Evolutionary conservation across 495 filamentous ascomycete genomes (phyloP).

Genomic region (Penicillium salamii): DNA sequence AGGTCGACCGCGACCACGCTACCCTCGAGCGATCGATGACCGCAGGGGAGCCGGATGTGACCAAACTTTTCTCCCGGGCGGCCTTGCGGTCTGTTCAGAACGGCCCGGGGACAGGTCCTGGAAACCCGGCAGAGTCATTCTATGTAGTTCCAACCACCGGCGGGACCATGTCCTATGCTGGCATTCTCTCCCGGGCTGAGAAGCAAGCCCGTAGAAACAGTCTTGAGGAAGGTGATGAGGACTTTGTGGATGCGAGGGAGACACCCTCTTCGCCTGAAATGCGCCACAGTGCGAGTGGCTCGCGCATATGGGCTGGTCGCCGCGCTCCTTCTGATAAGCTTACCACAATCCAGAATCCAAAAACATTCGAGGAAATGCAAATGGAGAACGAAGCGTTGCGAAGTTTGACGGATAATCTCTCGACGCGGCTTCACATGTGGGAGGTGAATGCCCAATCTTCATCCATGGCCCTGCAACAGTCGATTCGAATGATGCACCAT

Average conservation of each 20-base stretch:
- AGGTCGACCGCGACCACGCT: slow-evolving; percentile 36
- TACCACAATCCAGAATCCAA: slow-evolving; percentile 33
- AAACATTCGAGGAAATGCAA: slow-evolving; percentile 77
- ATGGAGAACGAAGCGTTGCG: slow-evolving; percentile 77
- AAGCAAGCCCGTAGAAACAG: slow-evolving; percentile 54
- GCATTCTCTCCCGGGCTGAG: slow-evolving; percentile 71
- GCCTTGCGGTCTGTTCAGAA: slow-evolving; percentile 69
- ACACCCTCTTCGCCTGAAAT: slow-evolving; percentile 53
- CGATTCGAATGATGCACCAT: slow-evolving; percentile 64
- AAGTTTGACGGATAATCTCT: slow-evolving; percentile 72
- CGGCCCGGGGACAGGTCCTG: slow-evolving; percentile 38
- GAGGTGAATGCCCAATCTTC: slow-evolving; percentile 81
- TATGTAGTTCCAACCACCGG: slow-evolving; percentile 92
- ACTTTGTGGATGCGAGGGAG: slow-evolving; percentile 87
- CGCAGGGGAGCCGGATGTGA: slow-evolving; percentile 65
- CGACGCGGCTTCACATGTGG: slow-evolving; percentile 75
- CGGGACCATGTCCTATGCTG: slow-evolving; percentile 84
- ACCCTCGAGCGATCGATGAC: slow-evolving; percentile 34
- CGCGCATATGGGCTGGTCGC: slow-evolving; percentile 13
- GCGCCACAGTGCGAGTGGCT: slow-evolving; percentile 31
- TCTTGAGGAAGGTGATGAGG: slow-evolving; percentile 63
- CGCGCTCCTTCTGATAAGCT: slow-evolving; percentile 27
- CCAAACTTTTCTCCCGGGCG: slow-evolving; percentile 72
- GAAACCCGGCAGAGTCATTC: slow-evolving; percentile 72
- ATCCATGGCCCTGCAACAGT: slow-evolving; percentile 75